A percentile compares a stretch with the other conserved stretches of the same genome.
These are phyloP conservation scores for Diaporthe citriasiana DNA, from an alignment of 2,329 filamentous ascomycete genomes.

Conservation along the genomic window DNA sequence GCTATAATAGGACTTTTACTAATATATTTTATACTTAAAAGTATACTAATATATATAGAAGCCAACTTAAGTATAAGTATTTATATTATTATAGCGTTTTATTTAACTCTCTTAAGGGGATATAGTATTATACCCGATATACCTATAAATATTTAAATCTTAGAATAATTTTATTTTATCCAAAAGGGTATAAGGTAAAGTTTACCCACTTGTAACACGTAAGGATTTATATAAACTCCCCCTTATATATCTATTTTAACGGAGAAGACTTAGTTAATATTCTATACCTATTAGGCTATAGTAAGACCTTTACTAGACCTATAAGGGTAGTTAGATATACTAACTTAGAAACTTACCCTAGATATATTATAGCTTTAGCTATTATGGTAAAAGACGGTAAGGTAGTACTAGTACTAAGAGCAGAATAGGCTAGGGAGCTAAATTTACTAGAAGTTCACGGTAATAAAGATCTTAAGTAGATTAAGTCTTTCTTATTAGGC, in stretches of 20 bases:
- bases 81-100: neutral
- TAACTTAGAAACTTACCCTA: neutral
- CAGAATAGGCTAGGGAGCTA: neutral
- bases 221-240: neutral
- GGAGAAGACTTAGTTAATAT: neutral
- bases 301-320: neutral
- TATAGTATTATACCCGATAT: neutral
- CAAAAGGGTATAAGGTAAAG: neutral
- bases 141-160: neutral
- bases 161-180: neutral
- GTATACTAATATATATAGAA: neutral
- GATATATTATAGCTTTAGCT: neutral
- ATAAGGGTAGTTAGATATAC: neutral
- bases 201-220: rapidly evolving
- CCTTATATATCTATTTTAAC: neutral
- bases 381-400: neutral
- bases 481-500: neutral
- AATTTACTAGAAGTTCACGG: neutral
- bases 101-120: neutral
- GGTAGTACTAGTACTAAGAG: neutral
- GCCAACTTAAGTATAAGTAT: neutral
- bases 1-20: neutral
- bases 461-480: neutral
- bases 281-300: neutral
- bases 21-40: neutral